phyloP scores from a whole-genome alignment of 495 filamentous ascomycete genomes.

The Neurospora pannonica region DNA sequence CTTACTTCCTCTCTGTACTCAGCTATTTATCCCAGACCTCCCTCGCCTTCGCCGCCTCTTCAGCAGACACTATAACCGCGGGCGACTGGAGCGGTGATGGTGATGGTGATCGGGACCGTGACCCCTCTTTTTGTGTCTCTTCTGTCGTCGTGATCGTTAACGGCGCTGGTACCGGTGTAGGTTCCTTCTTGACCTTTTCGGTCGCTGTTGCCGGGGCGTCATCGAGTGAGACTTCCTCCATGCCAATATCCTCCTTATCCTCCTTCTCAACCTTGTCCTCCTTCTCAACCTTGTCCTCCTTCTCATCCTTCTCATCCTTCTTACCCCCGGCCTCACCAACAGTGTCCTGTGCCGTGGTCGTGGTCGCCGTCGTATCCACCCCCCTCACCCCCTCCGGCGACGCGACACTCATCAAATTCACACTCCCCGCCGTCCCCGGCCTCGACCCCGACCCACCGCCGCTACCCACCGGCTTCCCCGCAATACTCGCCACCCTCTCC shows the following conservation, averaged over 20 bases:
- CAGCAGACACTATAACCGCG: neutral
- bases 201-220: neutral
- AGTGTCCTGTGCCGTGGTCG: neutral
- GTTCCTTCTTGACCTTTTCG: neutral
- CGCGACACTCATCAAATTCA: neutral
- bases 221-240: neutral
- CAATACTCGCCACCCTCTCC: neutral
- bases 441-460: neutral
- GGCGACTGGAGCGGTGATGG: neutral
- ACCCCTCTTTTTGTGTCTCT: neutral
- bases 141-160: neutral
- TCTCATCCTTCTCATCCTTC: neutral
- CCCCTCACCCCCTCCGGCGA: neutral
- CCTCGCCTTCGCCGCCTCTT: neutral
- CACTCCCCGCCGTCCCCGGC: neutral
- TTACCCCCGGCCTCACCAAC: too few relatives aligned
- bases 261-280: neutral
- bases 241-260: neutral
- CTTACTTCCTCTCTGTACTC: neutral
- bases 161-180: neutral
- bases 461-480: neutral
- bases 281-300: neutral
- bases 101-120: neutral
- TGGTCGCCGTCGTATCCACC: too few relatives aligned
- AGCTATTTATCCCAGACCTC: neutral